A percentile compares a stretch with the other conserved stretches of the same genome.
Conservation (phyloP, 164 flowering plant genomes). For the Vitis riparia region DNA sequence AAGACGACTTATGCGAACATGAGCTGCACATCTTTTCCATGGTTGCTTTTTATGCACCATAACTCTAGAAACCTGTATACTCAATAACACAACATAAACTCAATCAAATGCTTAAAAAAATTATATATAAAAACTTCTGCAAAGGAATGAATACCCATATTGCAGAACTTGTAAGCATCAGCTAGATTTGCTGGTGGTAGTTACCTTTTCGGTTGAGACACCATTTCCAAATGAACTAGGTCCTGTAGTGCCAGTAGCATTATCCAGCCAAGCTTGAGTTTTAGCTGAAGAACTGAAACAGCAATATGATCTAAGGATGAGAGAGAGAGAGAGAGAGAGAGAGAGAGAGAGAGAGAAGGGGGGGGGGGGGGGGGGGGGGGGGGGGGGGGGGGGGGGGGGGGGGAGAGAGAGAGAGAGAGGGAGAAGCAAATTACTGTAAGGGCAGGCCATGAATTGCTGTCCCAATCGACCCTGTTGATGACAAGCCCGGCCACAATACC, state of each 20-base stretch:
- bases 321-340: not conserved
- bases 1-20: conserved; percentile 57
- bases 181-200: not conserved
- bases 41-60: conserved; percentile 17
- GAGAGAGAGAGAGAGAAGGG: not conserved
- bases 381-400: too few species aligned
- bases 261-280: conserved; percentile 40
- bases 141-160: not conserved
- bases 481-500: conserved; percentile 39
- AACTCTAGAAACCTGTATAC: conserved; percentile 34
- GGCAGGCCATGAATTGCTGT: conserved; percentile 13
- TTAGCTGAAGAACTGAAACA: conserved; percentile 34
- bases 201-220: conserved; percentile 41
- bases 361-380: too few species aligned
- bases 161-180: not conserved
- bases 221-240: conserved; percentile 15
- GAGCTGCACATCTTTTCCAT: conserved; percentile 57
- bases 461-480: conserved; percentile 19
- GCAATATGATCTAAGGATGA: conserved; percentile 1
- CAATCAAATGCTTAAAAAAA: conserved; percentile 1
- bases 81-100: not conserved
- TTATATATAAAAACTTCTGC: not conserved
- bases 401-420: not conserved
- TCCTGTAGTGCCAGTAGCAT: conserved; percentile 19
- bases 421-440: conserved; percentile 28